Base-by-base conservation (phyloP, 169 alveolate species). In the Babesia caballi region DNA sequence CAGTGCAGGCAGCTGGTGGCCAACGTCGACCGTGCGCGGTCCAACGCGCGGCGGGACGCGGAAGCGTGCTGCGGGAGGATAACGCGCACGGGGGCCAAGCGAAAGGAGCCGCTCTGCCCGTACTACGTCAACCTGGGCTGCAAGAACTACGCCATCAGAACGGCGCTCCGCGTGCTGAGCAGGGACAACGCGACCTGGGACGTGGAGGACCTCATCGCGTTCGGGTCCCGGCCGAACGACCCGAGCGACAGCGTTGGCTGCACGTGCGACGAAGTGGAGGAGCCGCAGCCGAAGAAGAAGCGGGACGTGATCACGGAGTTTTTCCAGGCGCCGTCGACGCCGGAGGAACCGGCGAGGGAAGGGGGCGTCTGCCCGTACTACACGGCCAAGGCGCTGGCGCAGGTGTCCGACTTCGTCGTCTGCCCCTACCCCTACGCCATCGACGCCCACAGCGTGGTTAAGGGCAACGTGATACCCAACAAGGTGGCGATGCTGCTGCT, bases 361-460 rank as follows among this genome's bases (percentile, higher is more conserved):
- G 28, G 17, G 27, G 78, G 65, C 6, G 70, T 44, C 17, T 73
- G 84, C 59, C 84, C 84, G 21, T 73, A 73, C 61, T 73, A 63
- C 30, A 58, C 84, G n/a, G 66, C 84, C 25, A 73, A 73, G 40
- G 81, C 65, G 9, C 30, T 60, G 11, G 59, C 78, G 11, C 84
- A 73, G n/a, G 54, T 73, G 21, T 75, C 84, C 17, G 77, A 73
- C 32, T 61, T 73, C 19, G 69, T 73, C 23, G 63, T 66, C 0
- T 73, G 84, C 69, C 84, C 84, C 15, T 73, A 73, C 46, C 71
- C 66, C 51, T 73, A 73, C 30, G 27, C 67, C 19, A 25, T 73
- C 21, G 84, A 61, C 21, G 36, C 47, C 14, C 65, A 60, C 33
- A 30, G 6, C 42, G 65, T 65, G 21, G 84, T 65, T 6, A 73